Percentiles rank a stretch among this genome's conserved stretches.
phyloP scores from a whole-genome alignment of 495 filamentous ascomycete genomes.

The Hypoxylon trugodes region DNA sequence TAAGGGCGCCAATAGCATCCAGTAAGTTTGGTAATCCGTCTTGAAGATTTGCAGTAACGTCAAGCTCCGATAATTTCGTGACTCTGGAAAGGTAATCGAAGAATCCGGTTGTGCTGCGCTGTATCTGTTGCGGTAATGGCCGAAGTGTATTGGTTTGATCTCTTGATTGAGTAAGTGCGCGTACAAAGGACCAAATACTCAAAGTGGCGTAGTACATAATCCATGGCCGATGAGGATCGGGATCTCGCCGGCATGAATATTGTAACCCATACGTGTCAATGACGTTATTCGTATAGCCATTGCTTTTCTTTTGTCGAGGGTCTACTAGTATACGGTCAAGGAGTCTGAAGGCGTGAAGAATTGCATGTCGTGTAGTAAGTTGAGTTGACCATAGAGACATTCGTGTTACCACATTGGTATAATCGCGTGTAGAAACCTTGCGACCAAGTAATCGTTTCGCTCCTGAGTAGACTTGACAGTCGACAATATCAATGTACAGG shows the following conservation, averaged over 20 bases:
- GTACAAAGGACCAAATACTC: constrained; percentile 93
- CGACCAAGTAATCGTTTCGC: constrained; percentile 84
- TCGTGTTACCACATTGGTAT: constrained; percentile 75
- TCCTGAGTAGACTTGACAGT: constrained; percentile 93
- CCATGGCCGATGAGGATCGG: constrained; percentile 92
- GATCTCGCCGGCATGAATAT: constrained; percentile 87
- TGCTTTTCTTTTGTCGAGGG: constrained; percentile 47
- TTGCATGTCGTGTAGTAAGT: constrained; percentile 84
- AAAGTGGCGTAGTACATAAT: constrained; percentile 92
- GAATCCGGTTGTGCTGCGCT: constrained; percentile 34
- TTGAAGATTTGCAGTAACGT: constrained; percentile 42
- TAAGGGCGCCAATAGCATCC: constrained; percentile 50
- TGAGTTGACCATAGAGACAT: constrained; percentile 89
- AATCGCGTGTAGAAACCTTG: constrained; percentile 82
- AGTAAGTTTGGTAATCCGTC: constrained; percentile 56
- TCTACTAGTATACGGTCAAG: constrained; percentile 79
- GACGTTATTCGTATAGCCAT: constrained; percentile 40
- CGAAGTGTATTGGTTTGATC: constrained; percentile 35
- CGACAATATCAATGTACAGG: constrained; percentile 91
- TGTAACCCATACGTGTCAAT: constrained; percentile 41
- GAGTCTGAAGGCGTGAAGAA: constrained; percentile 90
- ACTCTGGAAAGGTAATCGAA: constrained; percentile 54
- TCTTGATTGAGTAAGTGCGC: constrained; percentile 71
- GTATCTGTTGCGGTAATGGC: constrained; percentile 33
- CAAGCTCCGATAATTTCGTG: constrained; percentile 49